These are phyloP conservation scores for Chlorella sp. DNA, from an alignment of 139 green algal species.

Conservation along the genomic window DNA sequence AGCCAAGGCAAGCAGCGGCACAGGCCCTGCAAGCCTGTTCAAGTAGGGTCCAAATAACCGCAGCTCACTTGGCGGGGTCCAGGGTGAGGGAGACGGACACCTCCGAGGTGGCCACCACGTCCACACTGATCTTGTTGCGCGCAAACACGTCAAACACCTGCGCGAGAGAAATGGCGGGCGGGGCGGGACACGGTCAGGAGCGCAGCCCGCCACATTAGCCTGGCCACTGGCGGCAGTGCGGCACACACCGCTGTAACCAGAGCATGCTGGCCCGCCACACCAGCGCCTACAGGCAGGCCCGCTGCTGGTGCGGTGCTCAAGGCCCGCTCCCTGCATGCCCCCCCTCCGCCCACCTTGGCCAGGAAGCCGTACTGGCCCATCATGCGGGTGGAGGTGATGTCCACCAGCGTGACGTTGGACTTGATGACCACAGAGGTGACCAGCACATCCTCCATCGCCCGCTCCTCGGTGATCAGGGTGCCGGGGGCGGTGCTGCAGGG, in stretches of 20 bases:
- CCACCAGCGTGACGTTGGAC: conserved; percentile 85
- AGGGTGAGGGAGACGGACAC: conserved; percentile 95
- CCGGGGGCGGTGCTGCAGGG: conserved; percentile 67
- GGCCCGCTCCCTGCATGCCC: neutral
- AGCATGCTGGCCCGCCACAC: too few species aligned
- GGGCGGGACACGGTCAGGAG: neutral
- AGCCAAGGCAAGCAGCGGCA: too few species aligned
- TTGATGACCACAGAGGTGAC: conserved; percentile 98
- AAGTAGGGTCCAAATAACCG: neutral
- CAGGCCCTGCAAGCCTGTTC: too few species aligned
- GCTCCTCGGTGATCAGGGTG: conserved; percentile 82
- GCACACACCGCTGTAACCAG: too few species aligned
- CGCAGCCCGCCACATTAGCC: neutral
- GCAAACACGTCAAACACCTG: conserved; percentile 86
- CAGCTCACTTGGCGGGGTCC: conserved; percentile 71
- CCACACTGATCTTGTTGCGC: conserved; percentile 86
- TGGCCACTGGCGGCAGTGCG: too few species aligned
- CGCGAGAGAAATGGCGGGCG: neutral
- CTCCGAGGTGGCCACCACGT: conserved; percentile 97
- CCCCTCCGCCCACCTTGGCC: conserved; percentile 54
- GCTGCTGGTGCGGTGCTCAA: too few species aligned
- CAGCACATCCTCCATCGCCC: conserved; percentile 82
- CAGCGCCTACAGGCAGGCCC: too few species aligned
- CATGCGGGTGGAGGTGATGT: conserved; percentile 86
- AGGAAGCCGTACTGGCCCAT: conserved; percentile 91